Evolutionary conservation across 441 rosid species (phyloP), one percentile per base, ranked within the genome.

Genomic region (Metrosideros polymorpha): DNA sequence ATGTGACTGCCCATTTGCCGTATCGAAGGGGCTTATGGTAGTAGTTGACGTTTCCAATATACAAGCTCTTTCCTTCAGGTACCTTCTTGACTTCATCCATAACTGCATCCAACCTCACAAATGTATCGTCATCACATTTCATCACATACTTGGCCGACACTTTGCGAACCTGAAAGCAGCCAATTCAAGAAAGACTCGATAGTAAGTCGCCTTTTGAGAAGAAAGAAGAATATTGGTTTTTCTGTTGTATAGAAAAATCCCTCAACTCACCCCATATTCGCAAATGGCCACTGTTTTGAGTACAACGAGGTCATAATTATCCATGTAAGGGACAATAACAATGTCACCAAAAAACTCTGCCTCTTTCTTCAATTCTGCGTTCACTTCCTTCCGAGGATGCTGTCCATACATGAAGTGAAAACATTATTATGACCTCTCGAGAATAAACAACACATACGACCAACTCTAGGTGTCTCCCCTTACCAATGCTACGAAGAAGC

Each of bases 1-100:
- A 93, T 18, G 97, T 93, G 88, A 96, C 98, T 22, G 95, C 98
- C 99, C 99, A 96, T 94, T 96, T 96, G 57, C 99, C 99, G 9
- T 93, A 76, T 29, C 98, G 93, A 66, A 96, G 89, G 88, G 98
- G 98, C 91, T 92, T 95, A 86, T 94, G 98, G 91, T 92, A 93
- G 89, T 95, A 94, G 89, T 96, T 96, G 87, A 95, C 92, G 87
- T 96, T 96, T 83, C 99, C 98, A 83, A 94, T 91, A 87, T 95
- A 96, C 86, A 96, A 88, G 93, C 95, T 96, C 84, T 91, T 92
- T 66, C 91, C 94, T 82, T 89, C 91, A 0, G 95, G 94, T 84
- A 93, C 92, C 77, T 94, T 92, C 85, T 89, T 93, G 27, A 92
- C 94, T 89, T 94, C 97, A 83, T 90, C 89, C 32, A 95, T 86